phyloP scores from a whole-genome alignment of 179 eudicot genomes.

The Monotropa hypopitys region DNA sequence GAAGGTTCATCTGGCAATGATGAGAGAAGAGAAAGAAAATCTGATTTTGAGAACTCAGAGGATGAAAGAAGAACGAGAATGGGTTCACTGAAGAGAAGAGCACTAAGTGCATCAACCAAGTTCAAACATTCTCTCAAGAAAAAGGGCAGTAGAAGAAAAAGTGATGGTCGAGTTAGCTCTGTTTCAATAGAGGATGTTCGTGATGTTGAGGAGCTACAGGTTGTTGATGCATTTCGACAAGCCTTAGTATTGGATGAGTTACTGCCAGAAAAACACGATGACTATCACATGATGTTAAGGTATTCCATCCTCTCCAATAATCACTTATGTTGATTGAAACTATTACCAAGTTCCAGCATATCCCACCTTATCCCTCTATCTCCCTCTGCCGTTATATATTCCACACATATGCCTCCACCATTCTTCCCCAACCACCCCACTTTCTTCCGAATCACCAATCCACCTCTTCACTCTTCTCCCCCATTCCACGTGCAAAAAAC shows the following conservation, averaged over 20 bases:
- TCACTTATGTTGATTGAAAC: background rate
- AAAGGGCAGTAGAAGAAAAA: conserved; percentile 57
- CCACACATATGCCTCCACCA: background rate
- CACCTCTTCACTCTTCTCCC: background rate
- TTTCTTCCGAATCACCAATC: background rate
- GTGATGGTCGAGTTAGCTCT: conserved; percentile 75
- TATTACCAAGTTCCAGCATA: background rate
- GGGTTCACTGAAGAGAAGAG: conserved; percentile 66
- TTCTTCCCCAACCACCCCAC: background rate
- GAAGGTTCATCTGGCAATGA: conserved; percentile 61
- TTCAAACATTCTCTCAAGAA: conserved; percentile 73
- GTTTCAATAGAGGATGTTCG: conserved; percentile 84
- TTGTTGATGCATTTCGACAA: conserved; percentile 74
- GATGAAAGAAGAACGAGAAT: conserved; percentile 80
- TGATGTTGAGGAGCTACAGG: conserved; percentile 63
- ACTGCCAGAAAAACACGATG: conserved; percentile 55
- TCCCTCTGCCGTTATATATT: background rate
- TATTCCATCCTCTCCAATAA: conserved; percentile 8
- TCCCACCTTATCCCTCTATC: background rate
- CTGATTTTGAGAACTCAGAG: conserved; percentile 78
- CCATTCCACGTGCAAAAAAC: background rate
- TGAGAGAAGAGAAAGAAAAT: conserved; percentile 67
- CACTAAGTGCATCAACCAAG: conserved; percentile 67
- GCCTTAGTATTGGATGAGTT: conserved; percentile 56
- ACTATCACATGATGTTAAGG: conserved; percentile 89